phyloP scores from a whole-genome alignment of 805 yeast species.

The Yarrowia alimentaria region DNA sequence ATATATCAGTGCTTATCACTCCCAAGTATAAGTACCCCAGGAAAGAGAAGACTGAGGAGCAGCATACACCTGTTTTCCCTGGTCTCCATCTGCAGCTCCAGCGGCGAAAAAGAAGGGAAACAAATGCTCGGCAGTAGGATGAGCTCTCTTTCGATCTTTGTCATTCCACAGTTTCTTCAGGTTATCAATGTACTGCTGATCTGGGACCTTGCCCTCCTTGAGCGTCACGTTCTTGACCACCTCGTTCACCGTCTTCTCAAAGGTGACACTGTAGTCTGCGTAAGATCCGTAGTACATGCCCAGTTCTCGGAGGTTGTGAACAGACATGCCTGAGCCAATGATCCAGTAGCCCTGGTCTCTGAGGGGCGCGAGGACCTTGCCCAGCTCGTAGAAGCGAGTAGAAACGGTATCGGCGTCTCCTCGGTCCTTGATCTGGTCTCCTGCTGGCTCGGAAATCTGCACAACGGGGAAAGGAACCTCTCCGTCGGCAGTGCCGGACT shows the following conservation, averaged over 20 bases:
- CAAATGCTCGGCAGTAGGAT: constrained; percentile 77
- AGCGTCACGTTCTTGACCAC: constrained; percentile 30
- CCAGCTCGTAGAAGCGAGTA: constrained; percentile 46
- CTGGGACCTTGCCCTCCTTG: constrained; percentile 39
- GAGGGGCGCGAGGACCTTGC: constrained; percentile 52
- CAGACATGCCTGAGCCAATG: constrained; percentile 73
- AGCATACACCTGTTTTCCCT: constrained; percentile 18
- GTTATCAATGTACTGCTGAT: constrained; percentile 40
- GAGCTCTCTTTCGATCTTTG: constrained; percentile 48
- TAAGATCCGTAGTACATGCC: constrained; percentile 34
- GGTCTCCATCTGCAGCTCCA: constrained; percentile 42
- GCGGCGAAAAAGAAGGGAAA: constrained; percentile 64
- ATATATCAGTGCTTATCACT: too few species aligned
- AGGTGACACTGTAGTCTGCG: constrained; percentile 50
- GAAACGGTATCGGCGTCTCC: constrained; percentile 45
- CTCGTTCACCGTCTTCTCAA: constrained; percentile 51
- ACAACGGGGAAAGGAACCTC: constrained; percentile 43
- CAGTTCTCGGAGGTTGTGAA: constrained; percentile 68
- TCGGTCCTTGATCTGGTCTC: constrained; percentile 13
- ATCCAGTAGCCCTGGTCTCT: constrained; percentile 54
- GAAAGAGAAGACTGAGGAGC: constrained; percentile 8
- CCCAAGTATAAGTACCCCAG: constrained; percentile 19
- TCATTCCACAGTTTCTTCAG: constrained; percentile 43
- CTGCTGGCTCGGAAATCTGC: constrained; percentile 43
- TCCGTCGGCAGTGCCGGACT: constrained; percentile 36